A percentile compares a stretch with the other conserved stretches of the same genome.
Evolutionary conservation across 176 grass and related monocot species (phyloP).

Genomic region (Eleusine coracana): DNA sequence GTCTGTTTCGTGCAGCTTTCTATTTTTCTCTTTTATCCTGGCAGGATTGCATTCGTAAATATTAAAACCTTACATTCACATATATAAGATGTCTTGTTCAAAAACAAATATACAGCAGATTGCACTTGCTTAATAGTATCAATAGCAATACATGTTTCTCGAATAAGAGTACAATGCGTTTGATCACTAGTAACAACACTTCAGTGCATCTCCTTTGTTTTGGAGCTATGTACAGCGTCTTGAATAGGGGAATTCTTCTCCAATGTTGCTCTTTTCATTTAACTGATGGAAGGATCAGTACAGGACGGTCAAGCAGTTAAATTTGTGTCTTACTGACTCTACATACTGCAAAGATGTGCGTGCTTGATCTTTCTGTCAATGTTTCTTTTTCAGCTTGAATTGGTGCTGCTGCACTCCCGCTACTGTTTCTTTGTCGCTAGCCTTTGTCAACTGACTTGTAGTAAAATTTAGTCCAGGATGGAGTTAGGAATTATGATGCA

Average conservation of each 20-base stretch:
- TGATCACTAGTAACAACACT: no score
- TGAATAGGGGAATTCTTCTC: background rate
- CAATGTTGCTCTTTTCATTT: background rate
- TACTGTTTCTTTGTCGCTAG: background rate
- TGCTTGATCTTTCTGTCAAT: background rate
- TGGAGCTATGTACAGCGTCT: no score
- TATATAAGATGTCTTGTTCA: no score
- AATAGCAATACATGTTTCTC: background rate
- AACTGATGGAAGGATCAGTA: constrained; percentile 20
- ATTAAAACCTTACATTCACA: no score
- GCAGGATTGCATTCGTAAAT: no score
- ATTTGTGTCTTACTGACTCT: background rate
- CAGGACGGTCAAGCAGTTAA: background rate
- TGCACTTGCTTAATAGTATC: background rate
- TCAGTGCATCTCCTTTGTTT: no score
- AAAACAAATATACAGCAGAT: background rate
- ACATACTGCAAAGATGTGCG: background rate
- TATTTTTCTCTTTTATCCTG: no score
- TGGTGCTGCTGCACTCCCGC: background rate
- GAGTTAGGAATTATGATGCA: no score
- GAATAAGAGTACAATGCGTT: background rate
- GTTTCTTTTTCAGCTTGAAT: background rate
- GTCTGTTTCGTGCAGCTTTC: no score
- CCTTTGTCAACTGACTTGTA: background rate
- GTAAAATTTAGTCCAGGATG: background rate